Percentiles rank a stretch among this genome's conserved stretches.
These are phyloP conservation scores for Leavenworthia alabamica DNA, from an alignment of 345 rosid genomes.

Conservation along the genomic window DNA sequence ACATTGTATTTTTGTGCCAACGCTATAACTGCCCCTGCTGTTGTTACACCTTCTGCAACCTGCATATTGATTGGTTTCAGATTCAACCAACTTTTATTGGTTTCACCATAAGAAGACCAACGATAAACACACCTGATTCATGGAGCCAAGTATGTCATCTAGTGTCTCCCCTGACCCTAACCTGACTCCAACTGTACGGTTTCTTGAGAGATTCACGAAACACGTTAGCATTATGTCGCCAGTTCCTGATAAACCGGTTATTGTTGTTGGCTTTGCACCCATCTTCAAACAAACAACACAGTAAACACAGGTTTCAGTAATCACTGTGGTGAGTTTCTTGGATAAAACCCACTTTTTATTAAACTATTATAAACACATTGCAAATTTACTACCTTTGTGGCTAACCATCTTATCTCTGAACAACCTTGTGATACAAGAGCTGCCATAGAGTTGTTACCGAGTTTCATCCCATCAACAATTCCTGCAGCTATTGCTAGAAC, in stretches of 20 bases:
- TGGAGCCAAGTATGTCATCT: constrained; percentile 66
- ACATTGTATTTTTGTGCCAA: constrained; percentile 92
- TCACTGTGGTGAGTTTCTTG: neutral
- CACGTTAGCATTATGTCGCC: constrained; percentile 97
- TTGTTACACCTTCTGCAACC: constrained; percentile 96
- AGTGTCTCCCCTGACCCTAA: constrained; percentile 92
- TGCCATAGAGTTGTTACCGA: constrained; percentile 96
- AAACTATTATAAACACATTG: neutral
- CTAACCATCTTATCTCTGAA: constrained; percentile 90
- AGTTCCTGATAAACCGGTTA: constrained; percentile 86
- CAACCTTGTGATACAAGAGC: constrained; percentile 96
- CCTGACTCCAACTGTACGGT: constrained; percentile 80
- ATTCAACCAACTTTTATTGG: neutral
- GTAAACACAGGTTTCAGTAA: neutral
- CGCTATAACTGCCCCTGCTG: constrained; percentile 92
- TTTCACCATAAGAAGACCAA: neutral
- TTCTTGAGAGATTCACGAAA: constrained; percentile 89
- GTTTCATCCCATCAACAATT: constrained; percentile 88
- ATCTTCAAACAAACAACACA: constrained; percentile 40
- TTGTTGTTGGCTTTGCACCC: constrained; percentile 90
- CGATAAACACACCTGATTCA: constrained; percentile 67
- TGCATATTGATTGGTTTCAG: constrained; percentile 9
- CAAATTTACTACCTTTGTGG: constrained; percentile 61
- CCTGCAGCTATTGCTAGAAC: constrained; percentile 96
- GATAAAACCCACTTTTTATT: neutral